Evolutionary conservation across 306 rosid species (phyloP).

Genomic region (Lathyrus aphaca): DNA sequence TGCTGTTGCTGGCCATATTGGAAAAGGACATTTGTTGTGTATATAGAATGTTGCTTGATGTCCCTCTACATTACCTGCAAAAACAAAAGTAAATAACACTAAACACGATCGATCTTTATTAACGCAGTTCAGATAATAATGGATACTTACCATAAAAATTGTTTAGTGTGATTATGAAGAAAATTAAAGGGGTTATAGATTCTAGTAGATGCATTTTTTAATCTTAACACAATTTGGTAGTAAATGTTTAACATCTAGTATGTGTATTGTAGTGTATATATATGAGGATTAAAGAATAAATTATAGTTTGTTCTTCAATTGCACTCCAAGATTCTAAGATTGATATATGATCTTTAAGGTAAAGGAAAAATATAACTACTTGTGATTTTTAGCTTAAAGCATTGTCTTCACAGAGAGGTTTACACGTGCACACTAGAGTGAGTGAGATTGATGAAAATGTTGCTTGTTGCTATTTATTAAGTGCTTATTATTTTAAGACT

Average conservation of each 20-base stretch:
- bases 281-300: slow-evolving; percentile 8
- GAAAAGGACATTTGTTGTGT: slow-evolving; percentile 74
- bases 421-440: slow-evolving; percentile 32
- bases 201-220: slow-evolving; percentile 52
- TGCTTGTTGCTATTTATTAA: too few species aligned
- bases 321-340: slow-evolving; percentile 58
- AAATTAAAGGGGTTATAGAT: slow-evolving; percentile 31
- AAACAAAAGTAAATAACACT: too few species aligned
- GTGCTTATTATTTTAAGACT: too few species aligned
- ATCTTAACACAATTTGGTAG: slow-evolving; percentile 25
- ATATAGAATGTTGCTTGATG: slow-evolving; percentile 56
- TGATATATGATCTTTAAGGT: slow-evolving; percentile 45
- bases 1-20: slow-evolving; percentile 94
- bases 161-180: slow-evolving; percentile 47
- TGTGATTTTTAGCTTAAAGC: slow-evolving; percentile 38
- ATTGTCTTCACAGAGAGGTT: slow-evolving; percentile 34
- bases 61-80: slow-evolving; percentile 53
- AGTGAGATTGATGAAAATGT: background rate
- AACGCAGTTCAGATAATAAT: too few species aligned
- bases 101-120: too few species aligned
- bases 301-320: slow-evolving; percentile 51
- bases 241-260: slow-evolving; percentile 28
- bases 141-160: slow-evolving; percentile 45
- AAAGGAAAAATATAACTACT: slow-evolving; percentile 37
- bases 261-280: background rate